A percentile compares a stretch with the other conserved stretches of the same genome.
These are phyloP conservation scores for Phoenix roebelenii DNA, from an alignment of 176 grass and related monocot species.

Conservation along the genomic window DNA sequence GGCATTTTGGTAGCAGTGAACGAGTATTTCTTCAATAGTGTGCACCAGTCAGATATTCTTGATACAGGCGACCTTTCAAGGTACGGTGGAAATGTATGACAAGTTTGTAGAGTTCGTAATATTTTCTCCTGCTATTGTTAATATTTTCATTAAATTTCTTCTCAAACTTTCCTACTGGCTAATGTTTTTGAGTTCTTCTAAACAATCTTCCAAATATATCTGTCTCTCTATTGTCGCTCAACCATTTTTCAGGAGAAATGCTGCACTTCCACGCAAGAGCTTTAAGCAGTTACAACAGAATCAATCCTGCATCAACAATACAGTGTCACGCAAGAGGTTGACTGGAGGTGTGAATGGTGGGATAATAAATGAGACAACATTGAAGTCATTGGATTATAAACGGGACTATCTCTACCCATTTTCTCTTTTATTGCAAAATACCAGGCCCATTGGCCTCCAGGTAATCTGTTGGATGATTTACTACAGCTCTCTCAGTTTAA, in stretches of 20 bases:
- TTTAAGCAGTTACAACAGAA: constrained; percentile 43
- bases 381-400: constrained; percentile 61
- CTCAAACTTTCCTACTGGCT: too few species aligned
- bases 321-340: constrained; percentile 56
- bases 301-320: constrained; percentile 44
- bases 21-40: constrained; percentile 69
- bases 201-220: neutral
- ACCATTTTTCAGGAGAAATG: constrained; percentile 44
- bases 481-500: too few species aligned
- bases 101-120: too few species aligned
- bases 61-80: constrained; percentile 43
- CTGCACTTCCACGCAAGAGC: constrained; percentile 20
- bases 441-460: constrained; percentile 62
- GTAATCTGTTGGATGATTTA: constrained; percentile 18
- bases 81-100: constrained; percentile 23
- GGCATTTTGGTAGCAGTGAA: constrained; percentile 73
- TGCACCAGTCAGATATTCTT: constrained; percentile 35
- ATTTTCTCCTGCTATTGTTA: too few species aligned
- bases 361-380: constrained; percentile 74
- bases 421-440: constrained; percentile 75
- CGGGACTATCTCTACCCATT: constrained; percentile 77
- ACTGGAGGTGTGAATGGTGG: constrained; percentile 90
- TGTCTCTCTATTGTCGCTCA: neutral
- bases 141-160: too few species aligned
- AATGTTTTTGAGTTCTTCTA: neutral